Conservation (phyloP, 176 grass and related monocot genomes). For the Triticum monococcum region DNA sequence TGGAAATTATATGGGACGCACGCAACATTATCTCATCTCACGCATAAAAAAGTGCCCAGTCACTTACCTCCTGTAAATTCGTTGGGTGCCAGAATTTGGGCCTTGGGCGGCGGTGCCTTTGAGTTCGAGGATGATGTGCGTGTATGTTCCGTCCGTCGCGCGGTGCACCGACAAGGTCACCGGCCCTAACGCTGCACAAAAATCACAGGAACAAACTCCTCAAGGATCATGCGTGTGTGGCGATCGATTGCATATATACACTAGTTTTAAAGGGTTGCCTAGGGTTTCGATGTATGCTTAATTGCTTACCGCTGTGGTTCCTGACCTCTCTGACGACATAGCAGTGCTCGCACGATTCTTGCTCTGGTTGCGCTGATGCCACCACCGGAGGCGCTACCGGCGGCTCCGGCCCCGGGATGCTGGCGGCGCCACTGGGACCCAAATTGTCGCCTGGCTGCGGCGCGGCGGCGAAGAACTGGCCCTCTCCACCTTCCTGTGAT, state of each 20-base stretch:
- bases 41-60: too few relatives aligned
- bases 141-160: not conserved
- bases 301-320: not conserved
- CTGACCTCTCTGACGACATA: not conserved
- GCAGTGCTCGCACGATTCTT: not conserved
- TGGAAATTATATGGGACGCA: too few relatives aligned
- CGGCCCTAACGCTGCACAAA: not conserved
- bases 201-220: not conserved
- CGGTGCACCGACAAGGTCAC: not conserved
- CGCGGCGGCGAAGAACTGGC: not conserved
- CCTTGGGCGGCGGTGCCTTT: not conserved
- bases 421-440: not conserved
- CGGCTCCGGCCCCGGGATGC: not conserved
- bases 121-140: not conserved
- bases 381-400: not conserved
- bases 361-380: not conserved
- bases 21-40: too few relatives aligned
- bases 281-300: not conserved
- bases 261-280: not conserved
- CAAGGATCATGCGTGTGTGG: not conserved
- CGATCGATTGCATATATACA: too few relatives aligned
- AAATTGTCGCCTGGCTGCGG: not conserved
- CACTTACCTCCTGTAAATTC: not conserved
- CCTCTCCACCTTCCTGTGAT: not conserved
- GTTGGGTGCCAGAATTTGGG: not conserved